Evolutionary conservation across 1,284 basidiomycete species (phyloP), one percentile per base, ranked within the genome.

Genomic region (Anthracocystis walkeri): DNA sequence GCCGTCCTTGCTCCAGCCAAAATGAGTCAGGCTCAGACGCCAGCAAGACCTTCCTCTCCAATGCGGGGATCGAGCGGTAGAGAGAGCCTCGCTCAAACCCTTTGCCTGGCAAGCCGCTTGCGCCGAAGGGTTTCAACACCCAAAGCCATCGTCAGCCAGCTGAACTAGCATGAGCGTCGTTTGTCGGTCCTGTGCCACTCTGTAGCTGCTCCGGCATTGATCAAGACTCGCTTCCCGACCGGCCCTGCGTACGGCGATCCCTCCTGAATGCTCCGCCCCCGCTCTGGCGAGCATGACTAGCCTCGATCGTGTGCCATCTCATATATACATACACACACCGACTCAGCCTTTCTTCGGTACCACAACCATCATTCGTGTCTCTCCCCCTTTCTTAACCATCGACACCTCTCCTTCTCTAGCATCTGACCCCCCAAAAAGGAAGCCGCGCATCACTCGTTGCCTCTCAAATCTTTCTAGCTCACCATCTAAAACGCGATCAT

Each of bases 41-140:
- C 46, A 29, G 27, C 23, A 49, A 1, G 31, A 23, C 6, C 14
- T 27, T 16, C 45, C 23, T 21, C 8, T 48, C 23, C 10, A 16
- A 20, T 65, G 68, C 62, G 58, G 68, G 68, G 68, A 65, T 71
- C 68, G 68, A 65, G 68, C 45, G 50, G n/a, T n/a, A n/a, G n/a
- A n/a, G n/a, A n/a, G n/a, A n/a, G n/a, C n/a, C n/a, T n/a, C n/a
- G 58, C 52, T 45, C 55, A 21, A 18, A 29, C 27, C 23, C 18
- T n/a, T 11, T 27, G 7, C 18, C 23, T 16, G n/a, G 35, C 58
- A 63, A 52, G 52, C 66, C 66, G 66, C 66, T 69, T 69, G 60
- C 53, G 48, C 68, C 68, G 68, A 55, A 21, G 46, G 51, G 44
- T 71, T 71, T 71, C 68, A 71, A 71, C 68, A 59, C 35, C 21